phyloP scores from a whole-genome alignment of 73 alveolate species.

The Tetrahymena elliotti region DNA sequence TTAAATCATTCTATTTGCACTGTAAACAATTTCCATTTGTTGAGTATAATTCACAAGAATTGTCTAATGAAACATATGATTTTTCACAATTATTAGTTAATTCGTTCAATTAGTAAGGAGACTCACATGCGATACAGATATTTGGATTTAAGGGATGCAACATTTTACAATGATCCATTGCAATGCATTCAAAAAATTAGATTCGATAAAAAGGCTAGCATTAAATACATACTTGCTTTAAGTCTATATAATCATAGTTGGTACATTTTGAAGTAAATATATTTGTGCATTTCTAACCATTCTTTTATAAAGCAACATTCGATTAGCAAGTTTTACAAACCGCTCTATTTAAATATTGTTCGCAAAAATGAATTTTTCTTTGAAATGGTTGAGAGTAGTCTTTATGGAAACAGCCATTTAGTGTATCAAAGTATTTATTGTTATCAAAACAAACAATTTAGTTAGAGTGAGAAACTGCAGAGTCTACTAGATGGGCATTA shows the following conservation, averaged over 20 bases:
- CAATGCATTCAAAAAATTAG: background rate
- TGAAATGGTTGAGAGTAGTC: no score
- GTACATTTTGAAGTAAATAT: background rate
- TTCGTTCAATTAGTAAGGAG: background rate
- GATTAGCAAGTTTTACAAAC: background rate
- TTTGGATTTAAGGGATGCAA: background rate
- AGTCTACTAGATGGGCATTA: background rate
- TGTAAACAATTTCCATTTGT: background rate
- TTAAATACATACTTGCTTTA: background rate
- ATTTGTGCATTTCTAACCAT: background rate
- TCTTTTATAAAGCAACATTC: background rate
- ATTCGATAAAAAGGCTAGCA: background rate
- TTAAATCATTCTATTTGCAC: background rate
- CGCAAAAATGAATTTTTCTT: background rate
- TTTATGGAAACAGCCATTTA: background rate
- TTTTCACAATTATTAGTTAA: background rate
- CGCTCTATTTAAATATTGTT: background rate
- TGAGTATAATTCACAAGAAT: background rate
- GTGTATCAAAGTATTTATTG: background rate
- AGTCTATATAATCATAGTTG: background rate
- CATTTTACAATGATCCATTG: background rate
- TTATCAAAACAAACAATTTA: background rate
- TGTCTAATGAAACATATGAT: background rate
- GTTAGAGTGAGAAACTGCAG: background rate
- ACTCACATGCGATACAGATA: background rate